Conservation (phyloP, 192 early-diverging fungal genomes). For the Kappamyces sp. region DNA sequence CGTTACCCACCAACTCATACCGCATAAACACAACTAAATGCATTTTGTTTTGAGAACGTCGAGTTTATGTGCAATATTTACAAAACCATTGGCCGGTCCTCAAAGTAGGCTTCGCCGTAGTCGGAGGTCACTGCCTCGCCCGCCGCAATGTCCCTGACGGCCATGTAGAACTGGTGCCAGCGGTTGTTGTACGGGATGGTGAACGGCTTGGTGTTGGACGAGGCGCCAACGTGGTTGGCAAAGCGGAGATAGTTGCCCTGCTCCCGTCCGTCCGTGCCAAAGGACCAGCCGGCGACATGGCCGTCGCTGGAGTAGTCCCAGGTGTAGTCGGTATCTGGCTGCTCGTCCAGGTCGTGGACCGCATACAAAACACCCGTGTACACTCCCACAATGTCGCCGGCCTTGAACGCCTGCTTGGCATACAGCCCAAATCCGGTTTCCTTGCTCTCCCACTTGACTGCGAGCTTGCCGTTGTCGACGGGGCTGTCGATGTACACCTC, state of each 20-base stretch:
- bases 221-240: background rate
- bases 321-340: conserved; percentile 5
- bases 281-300: background rate
- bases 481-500: too few species aligned
- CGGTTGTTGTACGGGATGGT: background rate
- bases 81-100: too few species aligned
- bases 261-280: conserved; percentile 4
- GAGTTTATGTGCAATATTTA: too few species aligned
- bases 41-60: too few species aligned
- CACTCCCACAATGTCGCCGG: conserved; percentile 8
- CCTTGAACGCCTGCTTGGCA: background rate
- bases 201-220: too few species aligned
- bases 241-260: conserved; percentile 12
- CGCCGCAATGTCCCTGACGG: conserved; percentile 8
- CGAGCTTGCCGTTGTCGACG: background rate
- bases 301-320: conserved; percentile 6
- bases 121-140: conserved; percentile 6
- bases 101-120: conserved; percentile 7
- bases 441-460: background rate
- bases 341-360: background rate
- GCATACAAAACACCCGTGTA: conserved; percentile 4
- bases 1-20: too few species aligned
- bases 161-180: conserved; percentile 12
- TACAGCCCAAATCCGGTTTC: conserved; percentile 13
- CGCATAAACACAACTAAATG: too few species aligned